A percentile compares a stretch with the other conserved stretches of the same genome.
phyloP scores from a whole-genome alignment of 73 alveolate species.

The Effrenium voratum region DNA sequence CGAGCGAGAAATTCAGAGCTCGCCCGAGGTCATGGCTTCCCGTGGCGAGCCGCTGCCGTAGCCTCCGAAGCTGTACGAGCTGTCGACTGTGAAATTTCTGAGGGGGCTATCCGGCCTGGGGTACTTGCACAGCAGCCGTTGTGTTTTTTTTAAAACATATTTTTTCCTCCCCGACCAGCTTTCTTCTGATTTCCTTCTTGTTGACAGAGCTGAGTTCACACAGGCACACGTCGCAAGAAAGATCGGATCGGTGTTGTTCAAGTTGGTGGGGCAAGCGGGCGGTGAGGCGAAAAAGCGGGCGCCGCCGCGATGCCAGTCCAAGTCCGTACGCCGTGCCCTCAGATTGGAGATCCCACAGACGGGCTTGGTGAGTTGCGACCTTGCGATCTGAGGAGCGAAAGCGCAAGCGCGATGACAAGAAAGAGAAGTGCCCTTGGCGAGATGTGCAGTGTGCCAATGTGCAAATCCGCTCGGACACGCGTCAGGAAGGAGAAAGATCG shows the following conservation, averaged over 20 bases:
- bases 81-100: neutral
- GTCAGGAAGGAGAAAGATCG: neutral
- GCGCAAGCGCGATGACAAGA: conserved; percentile 64
- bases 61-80: neutral
- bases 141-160: too few species aligned
- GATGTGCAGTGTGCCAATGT: neutral
- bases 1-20: neutral
- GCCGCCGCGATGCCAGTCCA: conserved; percentile 69
- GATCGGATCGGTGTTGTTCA: too few species aligned
- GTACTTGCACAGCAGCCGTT: too few species aligned
- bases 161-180: too few species aligned
- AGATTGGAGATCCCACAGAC: neutral
- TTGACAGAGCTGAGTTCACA: too few species aligned
- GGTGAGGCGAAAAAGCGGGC: conserved; percentile 61
- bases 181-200: too few species aligned
- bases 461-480: neutral
- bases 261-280: too few species aligned
- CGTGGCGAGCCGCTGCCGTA: conserved; percentile 7
- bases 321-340: neutral
- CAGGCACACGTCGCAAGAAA: too few species aligned
- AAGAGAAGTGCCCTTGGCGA: neutral
- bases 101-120: too few species aligned
- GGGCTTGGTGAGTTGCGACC: neutral
- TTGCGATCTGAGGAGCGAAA: conserved; percentile 27
- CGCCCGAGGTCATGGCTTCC: conserved; percentile 20